Conservation (phyloP, 306 rosid species). For the Senna tora region DNA sequence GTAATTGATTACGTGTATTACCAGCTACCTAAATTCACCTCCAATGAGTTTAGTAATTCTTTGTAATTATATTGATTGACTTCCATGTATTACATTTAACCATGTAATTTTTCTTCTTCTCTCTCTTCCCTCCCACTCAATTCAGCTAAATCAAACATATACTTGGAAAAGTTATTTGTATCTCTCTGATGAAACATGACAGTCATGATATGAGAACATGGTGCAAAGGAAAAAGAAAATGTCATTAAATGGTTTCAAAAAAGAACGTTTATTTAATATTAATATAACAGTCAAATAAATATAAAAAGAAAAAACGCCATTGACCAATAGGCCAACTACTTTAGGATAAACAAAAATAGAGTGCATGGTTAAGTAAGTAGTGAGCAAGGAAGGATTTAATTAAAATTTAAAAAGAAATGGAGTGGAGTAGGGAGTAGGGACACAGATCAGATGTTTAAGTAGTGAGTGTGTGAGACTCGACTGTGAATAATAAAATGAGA, state of each 20-base stretch:
- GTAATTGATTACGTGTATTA: no score
- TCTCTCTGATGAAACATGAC: not conserved
- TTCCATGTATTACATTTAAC: no score
- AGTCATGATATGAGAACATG: no score
- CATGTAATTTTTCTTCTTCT: no score
- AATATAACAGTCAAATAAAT: not conserved
- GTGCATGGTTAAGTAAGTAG: not conserved
- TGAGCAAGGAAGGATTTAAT: not conserved
- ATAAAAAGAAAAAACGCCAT: not conserved
- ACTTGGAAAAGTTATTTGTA: not conserved
- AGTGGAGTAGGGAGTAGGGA: slow-evolving; percentile 26
- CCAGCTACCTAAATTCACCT: no score
- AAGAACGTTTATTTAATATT: not conserved
- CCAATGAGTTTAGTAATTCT: no score
- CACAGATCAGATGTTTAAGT: not conserved
- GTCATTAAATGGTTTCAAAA: not conserved
- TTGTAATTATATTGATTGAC: no score
- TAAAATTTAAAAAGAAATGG: no score
- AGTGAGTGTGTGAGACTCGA: not conserved
- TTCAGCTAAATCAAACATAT: not conserved
- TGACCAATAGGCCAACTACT: not conserved
- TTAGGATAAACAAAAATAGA: not conserved
- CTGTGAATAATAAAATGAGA: not conserved
- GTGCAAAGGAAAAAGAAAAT: not conserved
- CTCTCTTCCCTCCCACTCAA: no score